Percentiles rank a stretch among this genome's conserved stretches.
Evolutionary conservation across 306 rosid species (phyloP).

Genomic region (Echinosophora koreensis): DNA sequence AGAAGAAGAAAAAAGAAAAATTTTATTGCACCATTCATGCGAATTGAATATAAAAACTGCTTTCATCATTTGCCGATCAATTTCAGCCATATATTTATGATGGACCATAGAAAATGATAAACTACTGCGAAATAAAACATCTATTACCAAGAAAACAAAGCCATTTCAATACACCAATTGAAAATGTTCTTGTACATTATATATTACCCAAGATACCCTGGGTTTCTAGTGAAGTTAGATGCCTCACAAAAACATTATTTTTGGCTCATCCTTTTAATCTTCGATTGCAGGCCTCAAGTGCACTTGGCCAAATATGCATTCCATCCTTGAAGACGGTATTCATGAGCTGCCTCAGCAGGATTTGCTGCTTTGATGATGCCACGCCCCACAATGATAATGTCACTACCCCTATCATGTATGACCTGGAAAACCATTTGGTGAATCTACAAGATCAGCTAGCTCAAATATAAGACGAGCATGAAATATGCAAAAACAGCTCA

Average conservation of each 20-base stretch:
- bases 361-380: conserved; percentile 87
- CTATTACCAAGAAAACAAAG: neutral
- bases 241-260: conserved; percentile 13
- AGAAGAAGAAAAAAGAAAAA: no score
- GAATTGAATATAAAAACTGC: no score
- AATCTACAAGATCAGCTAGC: neutral
- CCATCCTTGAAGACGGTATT: conserved; percentile 90
- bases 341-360: conserved; percentile 77
- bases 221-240: conserved; percentile 32
- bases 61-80: no score
- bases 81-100: no score
- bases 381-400: conserved; percentile 86
- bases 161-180: conserved; percentile 8
- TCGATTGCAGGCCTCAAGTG: conserved; percentile 44
- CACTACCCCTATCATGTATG: conserved; percentile 85
- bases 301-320: conserved; percentile 76
- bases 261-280: conserved; percentile 12
- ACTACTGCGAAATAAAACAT: neutral
- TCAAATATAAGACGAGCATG: neutral
- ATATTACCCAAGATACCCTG: conserved; percentile 24
- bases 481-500: neutral
- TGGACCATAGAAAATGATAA: no score
- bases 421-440: conserved; percentile 61
- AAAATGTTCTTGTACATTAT: neutral
- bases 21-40: no score